Conservation (phyloP, 1,284 basidiomycete genomes). For the Pulveroboletus sp. region DNA sequence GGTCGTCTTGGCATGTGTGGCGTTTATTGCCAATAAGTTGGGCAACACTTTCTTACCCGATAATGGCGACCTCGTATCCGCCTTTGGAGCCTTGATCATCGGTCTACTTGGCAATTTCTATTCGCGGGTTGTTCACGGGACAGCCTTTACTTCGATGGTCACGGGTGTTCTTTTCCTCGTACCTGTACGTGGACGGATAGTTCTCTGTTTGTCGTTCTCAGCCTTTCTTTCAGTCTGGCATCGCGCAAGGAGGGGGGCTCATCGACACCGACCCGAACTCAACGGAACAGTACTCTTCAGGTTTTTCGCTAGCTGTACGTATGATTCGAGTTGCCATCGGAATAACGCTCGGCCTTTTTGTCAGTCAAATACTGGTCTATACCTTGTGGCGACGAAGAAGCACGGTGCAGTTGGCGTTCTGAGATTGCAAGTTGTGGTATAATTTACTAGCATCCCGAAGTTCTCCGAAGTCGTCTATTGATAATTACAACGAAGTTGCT, state of each 20-base stretch:
- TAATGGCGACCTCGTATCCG: conserved; percentile 62
- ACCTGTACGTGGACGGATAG: conserved; percentile 51
- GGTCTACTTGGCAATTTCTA: conserved; percentile 82
- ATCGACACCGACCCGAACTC: conserved; percentile 66
- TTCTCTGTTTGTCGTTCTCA: conserved; percentile 1
- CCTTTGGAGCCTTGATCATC: conserved; percentile 80
- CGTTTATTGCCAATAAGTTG: conserved; percentile 70
- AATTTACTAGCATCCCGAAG: neutral
- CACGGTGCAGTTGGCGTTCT: conserved; percentile 77
- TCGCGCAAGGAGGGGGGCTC: conserved; percentile 82
- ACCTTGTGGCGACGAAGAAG: conserved; percentile 73
- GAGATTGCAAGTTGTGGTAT: conserved; percentile 18
- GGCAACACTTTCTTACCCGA: conserved; percentile 52
- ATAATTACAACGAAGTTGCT: conserved; percentile 35
- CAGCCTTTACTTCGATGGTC: conserved; percentile 88
- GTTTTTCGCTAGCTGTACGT: conserved; percentile 66
- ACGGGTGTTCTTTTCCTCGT: conserved; percentile 84
- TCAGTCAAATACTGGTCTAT: conserved; percentile 78
- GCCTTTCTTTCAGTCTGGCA: conserved; percentile 60
- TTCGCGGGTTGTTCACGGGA: conserved; percentile 74
- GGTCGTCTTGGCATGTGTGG: conserved; percentile 76
- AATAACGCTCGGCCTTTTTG: conserved; percentile 81
- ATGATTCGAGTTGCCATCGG: conserved; percentile 89
- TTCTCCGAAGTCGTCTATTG: conserved; percentile 23
- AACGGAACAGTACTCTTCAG: conserved; percentile 63